Percentiles rank a stretch among this genome's conserved stretches.
Conservation (phyloP, 1,284 basidiomycete species). For the Flammula alnicola region DNA sequence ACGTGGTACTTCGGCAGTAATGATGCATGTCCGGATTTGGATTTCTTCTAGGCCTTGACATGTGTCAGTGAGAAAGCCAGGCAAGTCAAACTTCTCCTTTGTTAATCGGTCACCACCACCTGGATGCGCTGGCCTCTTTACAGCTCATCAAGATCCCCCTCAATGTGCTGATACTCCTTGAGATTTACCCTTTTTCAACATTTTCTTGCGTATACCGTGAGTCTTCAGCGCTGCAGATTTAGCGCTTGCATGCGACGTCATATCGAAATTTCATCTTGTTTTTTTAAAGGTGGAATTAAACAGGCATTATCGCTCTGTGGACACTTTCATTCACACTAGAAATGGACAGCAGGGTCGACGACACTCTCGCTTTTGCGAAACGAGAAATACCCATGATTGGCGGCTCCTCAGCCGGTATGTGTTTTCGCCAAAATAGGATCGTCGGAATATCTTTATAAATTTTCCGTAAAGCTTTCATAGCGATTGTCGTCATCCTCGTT, state of each 20-base stretch:
- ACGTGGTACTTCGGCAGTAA: neutral
- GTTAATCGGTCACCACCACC: conserved; percentile 16
- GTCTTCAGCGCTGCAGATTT: no score
- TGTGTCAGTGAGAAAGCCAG: conserved; percentile 23
- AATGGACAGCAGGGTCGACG: conserved; percentile 4
- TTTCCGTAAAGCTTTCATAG: conserved; percentile 47
- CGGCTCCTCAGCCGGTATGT: conserved; percentile 49
- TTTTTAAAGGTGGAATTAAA: neutral
- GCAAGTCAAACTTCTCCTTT: conserved; percentile 13
- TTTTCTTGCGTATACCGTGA: no score
- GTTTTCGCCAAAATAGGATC: neutral
- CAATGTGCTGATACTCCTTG: conserved; percentile 6
- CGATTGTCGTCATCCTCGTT: conserved; percentile 47
- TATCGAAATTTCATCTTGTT: neutral
- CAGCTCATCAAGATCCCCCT: neutral
- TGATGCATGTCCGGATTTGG: conserved; percentile 17
- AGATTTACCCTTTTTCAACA: neutral
- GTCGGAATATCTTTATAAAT: neutral
- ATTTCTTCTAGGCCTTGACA: conserved; percentile 11
- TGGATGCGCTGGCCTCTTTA: conserved; percentile 17
- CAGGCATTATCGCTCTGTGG: neutral
- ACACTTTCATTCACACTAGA: neutral
- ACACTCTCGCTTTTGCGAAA: conserved; percentile 33
- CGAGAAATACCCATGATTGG: conserved; percentile 47
- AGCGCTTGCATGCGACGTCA: conserved; percentile 2